Conservation (phyloP, 345 rosid species). For the Carallia brachiata region DNA sequence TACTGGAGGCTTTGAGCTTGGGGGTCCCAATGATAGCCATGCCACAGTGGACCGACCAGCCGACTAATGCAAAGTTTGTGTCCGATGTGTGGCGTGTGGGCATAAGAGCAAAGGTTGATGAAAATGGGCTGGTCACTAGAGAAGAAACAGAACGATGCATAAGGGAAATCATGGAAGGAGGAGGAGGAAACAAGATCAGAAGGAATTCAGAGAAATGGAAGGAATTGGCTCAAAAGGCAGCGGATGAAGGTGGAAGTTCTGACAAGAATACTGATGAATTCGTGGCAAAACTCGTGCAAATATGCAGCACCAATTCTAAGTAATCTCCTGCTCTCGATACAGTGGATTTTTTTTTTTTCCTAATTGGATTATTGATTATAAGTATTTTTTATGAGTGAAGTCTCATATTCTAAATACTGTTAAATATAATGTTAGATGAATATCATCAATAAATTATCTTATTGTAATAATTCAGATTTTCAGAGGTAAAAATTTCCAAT, state of each 20-base stretch:
- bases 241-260: constrained; percentile 50
- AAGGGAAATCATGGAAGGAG: constrained; percentile 51
- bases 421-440: too few species aligned
- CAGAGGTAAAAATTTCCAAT: too few species aligned
- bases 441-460: too few species aligned
- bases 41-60: constrained; percentile 56
- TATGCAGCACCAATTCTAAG: not conserved
- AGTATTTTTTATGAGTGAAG: too few species aligned
- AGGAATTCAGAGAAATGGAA: constrained; percentile 47
- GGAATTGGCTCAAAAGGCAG: constrained; percentile 41
- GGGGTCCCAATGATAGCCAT: constrained; percentile 58
- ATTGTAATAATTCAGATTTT: too few species aligned
- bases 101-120: constrained; percentile 41
- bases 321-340: too few species aligned
- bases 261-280: constrained; percentile 42
- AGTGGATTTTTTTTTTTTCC: too few species aligned
- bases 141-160: constrained; percentile 48
- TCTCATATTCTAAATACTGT: too few species aligned
- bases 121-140: constrained; percentile 43
- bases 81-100: constrained; percentile 59
- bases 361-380: too few species aligned
- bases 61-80: constrained; percentile 54
- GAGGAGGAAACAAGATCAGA: constrained; percentile 36
- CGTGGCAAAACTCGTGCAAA: constrained; percentile 19
- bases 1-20: constrained; percentile 43